These are phyloP conservation scores for Hypomyces perniciosus DNA, from an alignment of 2,329 filamentous ascomycete species.

Conservation along the genomic window DNA sequence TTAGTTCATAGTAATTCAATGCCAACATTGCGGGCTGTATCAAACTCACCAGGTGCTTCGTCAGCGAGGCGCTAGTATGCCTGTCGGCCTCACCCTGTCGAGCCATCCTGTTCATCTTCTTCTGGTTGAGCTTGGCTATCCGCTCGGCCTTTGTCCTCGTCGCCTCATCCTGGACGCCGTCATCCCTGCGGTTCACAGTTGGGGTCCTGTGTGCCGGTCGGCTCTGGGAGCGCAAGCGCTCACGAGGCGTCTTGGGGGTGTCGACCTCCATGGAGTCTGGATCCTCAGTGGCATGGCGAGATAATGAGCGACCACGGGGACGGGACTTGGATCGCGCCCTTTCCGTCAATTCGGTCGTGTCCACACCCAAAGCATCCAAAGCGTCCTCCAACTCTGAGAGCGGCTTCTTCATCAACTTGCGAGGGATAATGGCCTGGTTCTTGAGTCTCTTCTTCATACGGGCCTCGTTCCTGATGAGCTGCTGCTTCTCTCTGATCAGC, in stretches of 20 bases:
- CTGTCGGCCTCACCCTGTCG: slow-evolving; percentile 95
- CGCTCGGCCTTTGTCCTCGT: slow-evolving; percentile 75
- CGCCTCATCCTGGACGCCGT: slow-evolving; percentile 65
- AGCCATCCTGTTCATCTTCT: slow-evolving; percentile 98
- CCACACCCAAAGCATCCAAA: slow-evolving; percentile 78
- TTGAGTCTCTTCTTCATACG: slow-evolving; percentile 95
- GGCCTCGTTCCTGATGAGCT: slow-evolving; percentile 86
- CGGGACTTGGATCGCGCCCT: slow-evolving; percentile 62
- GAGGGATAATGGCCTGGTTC: slow-evolving; percentile 90
- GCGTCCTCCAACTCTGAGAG: slow-evolving; percentile 82
- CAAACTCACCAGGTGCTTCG: slow-evolving; percentile 80
- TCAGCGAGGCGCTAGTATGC: slow-evolving; percentile 72
- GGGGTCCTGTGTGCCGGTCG: slow-evolving; percentile 59
- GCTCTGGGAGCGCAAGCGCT: slow-evolving; percentile 67
- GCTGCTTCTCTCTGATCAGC: slow-evolving; percentile 89
- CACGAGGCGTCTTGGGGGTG: slow-evolving; percentile 38
- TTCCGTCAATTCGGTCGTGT: slow-evolving; percentile 67
- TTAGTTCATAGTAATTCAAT: neutral
- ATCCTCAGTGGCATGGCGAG: slow-evolving; percentile 57
- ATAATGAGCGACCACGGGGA: slow-evolving; percentile 64
- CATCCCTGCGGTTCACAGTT: slow-evolving; percentile 60
- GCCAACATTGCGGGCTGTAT: slow-evolving; percentile 1
- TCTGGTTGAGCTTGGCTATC: slow-evolving; percentile 83
- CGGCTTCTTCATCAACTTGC: slow-evolving; percentile 72
- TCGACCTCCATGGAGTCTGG: slow-evolving; percentile 73